phyloP scores from a whole-genome alignment of 805 yeast genomes.

The Nakazawaea peltata region DNA sequence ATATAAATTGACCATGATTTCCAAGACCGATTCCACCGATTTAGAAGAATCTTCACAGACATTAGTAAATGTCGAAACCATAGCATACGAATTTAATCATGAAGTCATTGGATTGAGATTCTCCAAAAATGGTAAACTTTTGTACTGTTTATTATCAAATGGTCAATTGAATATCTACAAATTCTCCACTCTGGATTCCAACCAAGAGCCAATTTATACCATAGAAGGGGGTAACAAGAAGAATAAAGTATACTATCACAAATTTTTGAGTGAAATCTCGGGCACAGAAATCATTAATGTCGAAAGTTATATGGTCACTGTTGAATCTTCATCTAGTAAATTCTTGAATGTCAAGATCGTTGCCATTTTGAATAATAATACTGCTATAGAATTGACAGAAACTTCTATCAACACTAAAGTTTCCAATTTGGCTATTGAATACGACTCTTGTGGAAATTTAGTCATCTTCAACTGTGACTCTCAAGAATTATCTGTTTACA shows the following conservation, averaged over 20 bases:
- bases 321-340: slow-evolving; percentile 10
- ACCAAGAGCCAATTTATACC: slow-evolving; percentile 20
- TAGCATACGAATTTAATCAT: background rate
- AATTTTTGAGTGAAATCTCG: slow-evolving; percentile 5
- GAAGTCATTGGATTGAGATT: slow-evolving; percentile 20
- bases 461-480: slow-evolving; percentile 15
- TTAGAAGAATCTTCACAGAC: too few species aligned
- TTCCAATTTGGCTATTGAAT: slow-evolving; percentile 12
- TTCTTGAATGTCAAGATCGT: slow-evolving; percentile 14
- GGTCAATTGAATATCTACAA: slow-evolving; percentile 21
- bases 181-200: background rate
- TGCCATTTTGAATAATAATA: slow-evolving; percentile 17
- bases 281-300: slow-evolving; percentile 5
- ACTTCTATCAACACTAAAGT: slow-evolving; percentile 15
- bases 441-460: slow-evolving; percentile 23
- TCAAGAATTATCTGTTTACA: slow-evolving; percentile 15
- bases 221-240: slow-evolving; percentile 17
- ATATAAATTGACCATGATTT: slow-evolving; percentile 16
- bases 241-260: slow-evolving; percentile 13
- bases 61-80: too few species aligned
- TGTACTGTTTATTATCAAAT: slow-evolving; percentile 22
- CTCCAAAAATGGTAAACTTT: slow-evolving; percentile 18
- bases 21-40: too few species aligned
- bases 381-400: slow-evolving; percentile 20
- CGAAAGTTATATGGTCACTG: slow-evolving; percentile 8